Base-by-base conservation (phyloP, 495 filamentous ascomycete species). In the Elasticomyces elasticus region DNA sequence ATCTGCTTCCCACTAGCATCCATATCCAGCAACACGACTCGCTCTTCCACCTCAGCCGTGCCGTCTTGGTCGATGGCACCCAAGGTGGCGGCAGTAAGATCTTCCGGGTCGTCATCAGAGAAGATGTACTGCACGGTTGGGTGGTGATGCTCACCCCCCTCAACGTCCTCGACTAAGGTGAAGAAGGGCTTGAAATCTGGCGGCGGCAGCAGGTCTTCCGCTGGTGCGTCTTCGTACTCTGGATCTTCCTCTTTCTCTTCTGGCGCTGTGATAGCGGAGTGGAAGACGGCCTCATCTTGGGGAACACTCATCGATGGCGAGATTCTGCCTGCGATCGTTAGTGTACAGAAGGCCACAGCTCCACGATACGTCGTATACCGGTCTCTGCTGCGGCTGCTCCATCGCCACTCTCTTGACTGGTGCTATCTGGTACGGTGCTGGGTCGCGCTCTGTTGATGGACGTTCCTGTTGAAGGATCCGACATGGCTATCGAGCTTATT, bases 121-220 rank as follows among this genome's bases (percentile, higher is more conserved):
- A 76, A 97, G 55, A 95, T 79, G 71, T 97, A 97, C 74, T 91
- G 88, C 1, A 95, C 81, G 37, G 76, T 80, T 20, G 82, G 80
- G 56, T 94, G 90, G 68, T 91, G 76, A 69, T 87, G 72, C 9
- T 74, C 75, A 44, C 76, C 76, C 25, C 71, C 71, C 13, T 68
- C 72, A 15, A 72, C 60, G 63, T 82, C 79, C 54, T 78, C 71
- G 56, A 87, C 69, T 35, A 87, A 71, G 9, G 81, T 75, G 68
- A 86, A 87, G 70, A 85, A 74, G 23, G 83, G 81, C 37, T 71
- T 66, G 71, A 87, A 86, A 49, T 70, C 66, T 1, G 72, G 72
- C 13, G 67, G 69, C 17, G 67, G 66, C 13, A 68, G 51, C 54
- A 66, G 56, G 59, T 64, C 49, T 61, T 68, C 55, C 17, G 62